Base-by-base conservation (phyloP, 2,329 filamentous ascomycete genomes). In the Phoma sp. region DNA sequence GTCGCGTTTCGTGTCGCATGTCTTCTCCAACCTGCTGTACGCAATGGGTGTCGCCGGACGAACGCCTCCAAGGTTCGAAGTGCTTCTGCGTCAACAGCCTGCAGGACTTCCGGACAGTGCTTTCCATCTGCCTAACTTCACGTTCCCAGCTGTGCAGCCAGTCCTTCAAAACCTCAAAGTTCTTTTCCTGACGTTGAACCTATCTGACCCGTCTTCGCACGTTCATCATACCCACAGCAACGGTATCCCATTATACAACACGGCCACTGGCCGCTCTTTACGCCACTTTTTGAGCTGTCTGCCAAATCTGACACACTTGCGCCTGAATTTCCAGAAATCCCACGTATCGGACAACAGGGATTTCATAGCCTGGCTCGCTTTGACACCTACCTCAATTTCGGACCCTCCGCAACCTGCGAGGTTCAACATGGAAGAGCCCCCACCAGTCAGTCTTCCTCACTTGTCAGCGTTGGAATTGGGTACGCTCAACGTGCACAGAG, bases 301-400 rank as follows among this genome's bases (percentile, higher is more conserved):
- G 1, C 55, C 69, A 3, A 80, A 81, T 14, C 55, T 87, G 5
- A 75, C 76, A 27, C 79, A 83, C 60, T 72, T 87, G 4, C 78
- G 84, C 2, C 64, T 86, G 38, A 86, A 86, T 60, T 80, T 82
- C 27, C 55, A 59, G 23, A 64, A 60, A 37, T 45, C 47, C 4
- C 14, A 50, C 4, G 49, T 62, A 3, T 49, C 66, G 2, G 58
- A 66, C 0, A 61, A 64, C 9, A 51, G 47, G 13, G 60, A 66
- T 1, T 59, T 83, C 9, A 51, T 83, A 2, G 25, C 61, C 22
- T 67, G 65, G 61, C 10, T 83, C 73, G 78, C 37, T 42, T 52
- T 38, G 10, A 40, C 60, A 5, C 25, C 37, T 6, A 4, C 22
- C 10, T 24, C 44, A 23, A 29, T 25, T 7, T 18, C 8, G 4